Evolutionary conservation across 768 basidiomycete genomes (phyloP).

Genomic region (Xerocomellus intermedius): DNA sequence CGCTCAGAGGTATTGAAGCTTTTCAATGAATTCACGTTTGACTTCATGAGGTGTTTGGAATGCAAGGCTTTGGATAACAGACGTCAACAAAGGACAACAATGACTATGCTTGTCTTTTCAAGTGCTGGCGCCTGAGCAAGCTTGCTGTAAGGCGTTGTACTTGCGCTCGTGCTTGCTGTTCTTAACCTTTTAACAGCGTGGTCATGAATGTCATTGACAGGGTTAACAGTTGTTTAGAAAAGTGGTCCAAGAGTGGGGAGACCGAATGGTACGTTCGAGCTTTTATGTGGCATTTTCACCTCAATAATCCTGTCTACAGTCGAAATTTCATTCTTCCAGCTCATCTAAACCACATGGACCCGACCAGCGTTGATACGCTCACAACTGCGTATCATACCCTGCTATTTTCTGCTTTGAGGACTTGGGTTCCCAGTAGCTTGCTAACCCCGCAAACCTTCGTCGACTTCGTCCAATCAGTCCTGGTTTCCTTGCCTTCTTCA

Average conservation of each 20-base stretch:
- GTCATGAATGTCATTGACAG: slow-evolving; percentile 61
- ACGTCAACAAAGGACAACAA: slow-evolving; percentile 29
- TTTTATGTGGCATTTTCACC: slow-evolving; percentile 17
- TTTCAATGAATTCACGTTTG: too few relatives aligned
- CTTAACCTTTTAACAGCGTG: slow-evolving; percentile 6
- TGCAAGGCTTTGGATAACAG: slow-evolving; percentile 24
- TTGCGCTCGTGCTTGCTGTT: slow-evolving; percentile 17
- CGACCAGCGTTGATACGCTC: slow-evolving; percentile 52
- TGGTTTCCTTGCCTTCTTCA: slow-evolving; percentile 65
- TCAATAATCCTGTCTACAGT: slow-evolving; percentile 37
- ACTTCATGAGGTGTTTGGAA: slow-evolving; percentile 13
- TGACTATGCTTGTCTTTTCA: slow-evolving; percentile 22
- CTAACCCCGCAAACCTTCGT: slow-evolving; percentile 53
- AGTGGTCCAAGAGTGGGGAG: slow-evolving; percentile 61
- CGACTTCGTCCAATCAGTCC: slow-evolving; percentile 62
- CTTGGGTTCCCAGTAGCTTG: slow-evolving; percentile 49
- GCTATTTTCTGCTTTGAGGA: slow-evolving; percentile 53
- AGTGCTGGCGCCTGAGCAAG: slow-evolving; percentile 15
- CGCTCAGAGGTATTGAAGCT: too few relatives aligned
- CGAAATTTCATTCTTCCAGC: slow-evolving; percentile 58
- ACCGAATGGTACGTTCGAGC: slow-evolving; percentile 52
- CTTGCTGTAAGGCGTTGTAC: slow-evolving; percentile 11
- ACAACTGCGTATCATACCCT: slow-evolving; percentile 71
- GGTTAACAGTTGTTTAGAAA: slow-evolving; percentile 48
- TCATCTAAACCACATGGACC: slow-evolving; percentile 58